Base-by-base conservation (phyloP, 2,329 filamentous ascomycete species). In the Neoascochyta sp. region DNA sequence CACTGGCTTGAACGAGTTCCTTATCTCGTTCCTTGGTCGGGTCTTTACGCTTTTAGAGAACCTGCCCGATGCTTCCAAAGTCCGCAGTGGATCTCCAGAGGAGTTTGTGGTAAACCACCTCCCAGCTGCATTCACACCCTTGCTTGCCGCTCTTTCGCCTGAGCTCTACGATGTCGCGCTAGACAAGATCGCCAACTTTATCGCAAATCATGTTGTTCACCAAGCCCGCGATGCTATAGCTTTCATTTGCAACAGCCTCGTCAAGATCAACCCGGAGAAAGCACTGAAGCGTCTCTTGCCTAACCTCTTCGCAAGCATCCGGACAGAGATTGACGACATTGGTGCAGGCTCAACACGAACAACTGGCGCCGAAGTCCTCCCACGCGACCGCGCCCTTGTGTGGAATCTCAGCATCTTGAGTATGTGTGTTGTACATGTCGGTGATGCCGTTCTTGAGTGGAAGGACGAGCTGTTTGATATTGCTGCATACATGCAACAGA, bases 341-440 rank as follows among this genome's bases (percentile, higher is more conserved):
- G 86, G 90, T 27, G 92, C 92, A 12, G 93, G 90, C 2, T 96
- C 90, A 2, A 93, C 93, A 34, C 78, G 92, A 50, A 96, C 88
- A 34, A 94, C 86, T 32, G 92, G 92, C 12, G 86, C 85, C 1
- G 92, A 98, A 62, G 88, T 96, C 23, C 73, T 98, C 11, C 92
- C 92, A 7, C 79, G 92, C 45, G 92, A 98, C 60, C 76, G 92
- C 32, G 92, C 86, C 4, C 70, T 98, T 10, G 89, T 98, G 1
- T 98, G 93, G 93, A 86, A 96, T 56, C 78, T 96, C 37, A 95
- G 87, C 63, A 88, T 98, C 71, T 76, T 98, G 4, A 94, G 89
- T 57, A 98, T 98, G 90, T 92, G 87, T 37, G 87, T 95, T 13
- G 92, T 98, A 3, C 92, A 98, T 53, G 88, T 98, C 24, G 92